These are phyloP conservation scores for Solanum sitiens DNA, from an alignment of 257 asterid genomes.

Conservation along the genomic window DNA sequence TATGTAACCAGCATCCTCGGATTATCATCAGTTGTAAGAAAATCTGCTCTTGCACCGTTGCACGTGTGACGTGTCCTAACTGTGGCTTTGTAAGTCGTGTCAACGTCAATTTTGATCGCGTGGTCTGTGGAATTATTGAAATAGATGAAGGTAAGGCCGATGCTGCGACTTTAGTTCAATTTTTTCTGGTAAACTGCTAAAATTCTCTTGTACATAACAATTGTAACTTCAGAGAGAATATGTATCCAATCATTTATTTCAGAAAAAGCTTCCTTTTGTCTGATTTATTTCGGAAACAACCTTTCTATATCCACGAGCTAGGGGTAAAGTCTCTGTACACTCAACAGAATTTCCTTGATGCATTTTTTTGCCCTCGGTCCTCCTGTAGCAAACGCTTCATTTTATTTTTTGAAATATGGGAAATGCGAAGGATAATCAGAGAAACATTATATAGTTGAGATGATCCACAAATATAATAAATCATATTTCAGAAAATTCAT, in stretches of 20 bases:
- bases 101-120: background rate
- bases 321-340: background rate
- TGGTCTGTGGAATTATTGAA: background rate
- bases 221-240: background rate
- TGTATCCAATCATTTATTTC: background rate
- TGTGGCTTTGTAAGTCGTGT: background rate
- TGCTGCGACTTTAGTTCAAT: background rate
- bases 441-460: background rate
- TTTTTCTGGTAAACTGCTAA: background rate
- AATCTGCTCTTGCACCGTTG: background rate
- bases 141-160: background rate
- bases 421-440: too few species aligned
- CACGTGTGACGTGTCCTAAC: background rate
- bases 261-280: background rate
- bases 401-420: too few species aligned
- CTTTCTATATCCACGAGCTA: background rate
- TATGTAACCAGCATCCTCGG: background rate
- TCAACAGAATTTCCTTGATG: background rate
- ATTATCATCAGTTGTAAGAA: background rate
- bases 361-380: background rate
- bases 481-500: too few species aligned
- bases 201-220: background rate
- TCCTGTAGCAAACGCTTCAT: too few species aligned
- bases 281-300: background rate
- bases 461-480: background rate